Percentiles rank a stretch among this genome's conserved stretches.
Conservation (phyloP, 805 yeast genomes). For the Monosporozyma servazzii region DNA sequence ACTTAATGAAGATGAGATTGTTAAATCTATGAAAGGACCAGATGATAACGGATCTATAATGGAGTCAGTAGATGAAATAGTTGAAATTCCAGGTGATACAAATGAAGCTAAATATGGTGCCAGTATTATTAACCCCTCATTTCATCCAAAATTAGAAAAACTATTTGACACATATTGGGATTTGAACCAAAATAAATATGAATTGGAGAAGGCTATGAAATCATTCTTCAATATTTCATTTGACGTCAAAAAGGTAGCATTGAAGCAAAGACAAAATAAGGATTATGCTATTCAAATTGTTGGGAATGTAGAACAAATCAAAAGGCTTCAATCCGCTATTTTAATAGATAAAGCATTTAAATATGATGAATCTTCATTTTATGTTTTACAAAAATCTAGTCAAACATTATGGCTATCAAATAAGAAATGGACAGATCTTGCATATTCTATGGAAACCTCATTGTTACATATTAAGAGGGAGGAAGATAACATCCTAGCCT, state of each 20-base stretch:
- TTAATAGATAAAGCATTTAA: conserved; percentile 4
- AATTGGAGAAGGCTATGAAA: conserved; percentile 25
- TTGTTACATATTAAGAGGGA: conserved; percentile 41
- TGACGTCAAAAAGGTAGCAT: conserved; percentile 25
- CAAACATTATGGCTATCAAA: conserved; percentile 38
- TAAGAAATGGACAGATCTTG: conserved; percentile 46
- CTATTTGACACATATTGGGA: conserved; percentile 31
- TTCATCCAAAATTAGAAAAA: conserved; percentile 24
- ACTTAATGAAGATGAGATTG: conserved; percentile 34
- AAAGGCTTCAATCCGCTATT: conserved; percentile 16
- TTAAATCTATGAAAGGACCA: conserved; percentile 6
- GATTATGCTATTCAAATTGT: conserved; percentile 43
- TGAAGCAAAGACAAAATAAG: conserved; percentile 35
- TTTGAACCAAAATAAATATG: conserved; percentile 21
- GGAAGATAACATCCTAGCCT: conserved; percentile 46
- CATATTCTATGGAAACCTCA: conserved; percentile 37
- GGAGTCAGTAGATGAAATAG: background rate
- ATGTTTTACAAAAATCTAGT: conserved; percentile 34
- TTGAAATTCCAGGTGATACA: conserved; percentile 9
- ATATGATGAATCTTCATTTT: conserved; percentile 9
- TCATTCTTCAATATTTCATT: conserved; percentile 20
- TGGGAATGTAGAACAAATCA: conserved; percentile 29
- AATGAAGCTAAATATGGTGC: background rate
- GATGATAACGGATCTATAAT: background rate
- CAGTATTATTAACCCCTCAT: conserved; percentile 31